A percentile compares a stretch with the other conserved stretches of the same genome.
phyloP scores from a whole-genome alignment of 2,329 filamentous ascomycete species.

The Trichoderma sp. region DNA sequence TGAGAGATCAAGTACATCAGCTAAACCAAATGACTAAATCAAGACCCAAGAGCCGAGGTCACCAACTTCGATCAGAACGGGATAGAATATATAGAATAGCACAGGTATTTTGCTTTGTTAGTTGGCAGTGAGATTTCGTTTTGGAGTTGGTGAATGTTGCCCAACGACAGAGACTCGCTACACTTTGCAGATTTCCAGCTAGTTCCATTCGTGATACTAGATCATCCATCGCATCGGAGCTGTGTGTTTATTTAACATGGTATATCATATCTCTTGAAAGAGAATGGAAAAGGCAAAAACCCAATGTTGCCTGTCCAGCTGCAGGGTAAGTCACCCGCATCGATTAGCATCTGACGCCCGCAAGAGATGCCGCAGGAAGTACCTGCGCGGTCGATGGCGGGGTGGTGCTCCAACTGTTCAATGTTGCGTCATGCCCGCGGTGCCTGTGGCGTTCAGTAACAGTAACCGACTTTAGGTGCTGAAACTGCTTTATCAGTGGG shows the following conservation, averaged over 20 bases:
- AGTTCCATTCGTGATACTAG: neutral
- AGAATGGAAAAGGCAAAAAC: neutral
- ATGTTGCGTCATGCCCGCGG: constrained; percentile 38
- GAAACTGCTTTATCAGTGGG: neutral
- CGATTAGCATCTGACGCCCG: neutral
- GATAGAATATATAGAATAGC: neutral
- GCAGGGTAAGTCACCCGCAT: neutral
- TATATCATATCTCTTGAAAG: neutral
- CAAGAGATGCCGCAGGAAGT: neutral
- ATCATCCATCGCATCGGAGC: neutral
- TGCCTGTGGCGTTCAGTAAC: constrained; percentile 25
- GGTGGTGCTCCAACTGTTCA: neutral
- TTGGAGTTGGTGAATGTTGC: neutral
- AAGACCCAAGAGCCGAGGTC: no score
- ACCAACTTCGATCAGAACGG: no score
- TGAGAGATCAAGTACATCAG: neutral
- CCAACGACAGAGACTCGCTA: neutral
- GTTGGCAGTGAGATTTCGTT: neutral
- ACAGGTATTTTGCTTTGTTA: neutral
- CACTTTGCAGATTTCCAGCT: neutral
- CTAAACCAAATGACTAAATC: neutral
- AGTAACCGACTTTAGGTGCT: neutral
- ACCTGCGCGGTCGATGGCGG: constrained; percentile 13
- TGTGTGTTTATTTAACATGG: neutral
- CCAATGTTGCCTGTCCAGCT: neutral